These are phyloP conservation scores for Staphylotrichum longicolle DNA, from an alignment of 495 filamentous ascomycete genomes.

Conservation along the genomic window DNA sequence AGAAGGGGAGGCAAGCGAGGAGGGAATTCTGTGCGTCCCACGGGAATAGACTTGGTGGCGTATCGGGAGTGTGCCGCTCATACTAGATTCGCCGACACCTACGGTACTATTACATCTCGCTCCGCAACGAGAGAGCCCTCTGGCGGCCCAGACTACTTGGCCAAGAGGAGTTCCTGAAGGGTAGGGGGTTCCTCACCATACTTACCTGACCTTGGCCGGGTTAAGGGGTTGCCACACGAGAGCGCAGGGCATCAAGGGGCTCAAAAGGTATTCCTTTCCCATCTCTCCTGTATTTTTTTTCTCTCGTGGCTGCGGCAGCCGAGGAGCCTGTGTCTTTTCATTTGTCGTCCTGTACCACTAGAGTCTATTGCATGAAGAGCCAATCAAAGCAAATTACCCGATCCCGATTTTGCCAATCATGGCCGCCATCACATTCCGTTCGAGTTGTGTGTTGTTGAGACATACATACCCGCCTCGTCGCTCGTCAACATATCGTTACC, in stretches of 20 bases:
- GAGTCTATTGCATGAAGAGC: conserved; percentile 23
- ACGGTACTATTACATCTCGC: conserved; percentile 18
- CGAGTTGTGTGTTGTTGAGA: neutral
- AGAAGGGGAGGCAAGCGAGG: conserved; percentile 9
- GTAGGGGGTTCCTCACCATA: neutral
- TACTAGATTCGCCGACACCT: conserved; percentile 22
- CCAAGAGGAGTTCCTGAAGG: conserved; percentile 2
- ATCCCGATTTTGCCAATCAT: conserved; percentile 16
- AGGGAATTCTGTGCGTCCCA: conserved; percentile 13
- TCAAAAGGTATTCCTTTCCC: conserved; percentile 2
- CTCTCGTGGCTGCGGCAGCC: conserved; percentile 11
- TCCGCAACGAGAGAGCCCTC: conserved; percentile 12
- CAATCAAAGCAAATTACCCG: conserved; percentile 26
- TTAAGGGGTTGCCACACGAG: neutral
- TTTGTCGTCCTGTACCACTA: conserved; percentile 31
- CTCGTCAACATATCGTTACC: neutral
- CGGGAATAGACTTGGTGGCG: conserved; percentile 28
- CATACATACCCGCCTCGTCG: neutral
- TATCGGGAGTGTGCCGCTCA: conserved; percentile 21
- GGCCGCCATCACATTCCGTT: conserved; percentile 1
- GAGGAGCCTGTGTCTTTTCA: conserved; percentile 23
- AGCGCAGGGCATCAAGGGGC: neutral
- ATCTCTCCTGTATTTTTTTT: conserved; percentile 12
- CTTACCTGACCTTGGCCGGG: neutral
- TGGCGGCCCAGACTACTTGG: neutral